A percentile compares a stretch with the other conserved stretches of the same genome.
Evolutionary conservation across 176 grass and related monocot species (phyloP).

Genomic region (Pharus latifolius): DNA sequence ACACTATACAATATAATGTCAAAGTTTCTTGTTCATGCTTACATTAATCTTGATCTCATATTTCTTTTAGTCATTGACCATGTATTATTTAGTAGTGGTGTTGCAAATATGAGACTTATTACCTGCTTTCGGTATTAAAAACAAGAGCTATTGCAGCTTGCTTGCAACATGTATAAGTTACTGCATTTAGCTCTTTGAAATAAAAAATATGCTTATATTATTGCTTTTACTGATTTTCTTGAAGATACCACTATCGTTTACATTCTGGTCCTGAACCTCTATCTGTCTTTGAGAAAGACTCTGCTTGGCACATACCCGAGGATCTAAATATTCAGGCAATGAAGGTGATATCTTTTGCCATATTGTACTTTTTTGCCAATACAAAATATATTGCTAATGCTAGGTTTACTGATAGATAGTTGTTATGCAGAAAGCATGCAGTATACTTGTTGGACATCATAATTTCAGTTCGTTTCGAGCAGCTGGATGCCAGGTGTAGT

Average conservation of each 20-base stretch:
- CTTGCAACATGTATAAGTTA: not conserved
- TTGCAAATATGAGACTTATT: not conserved
- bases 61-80: constrained; percentile 1
- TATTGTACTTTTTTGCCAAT: constrained; percentile 11
- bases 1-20: constrained; percentile 15
- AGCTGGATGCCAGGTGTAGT: constrained; percentile 77
- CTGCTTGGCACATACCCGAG: constrained; percentile 71
- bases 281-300: constrained; percentile 78
- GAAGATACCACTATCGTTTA: constrained; percentile 82
- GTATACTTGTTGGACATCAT: constrained; percentile 66
- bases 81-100: constrained; percentile 1
- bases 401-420: not conserved
- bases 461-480: constrained; percentile 99
- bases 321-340: constrained; percentile 68
- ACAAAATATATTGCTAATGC: not conserved
- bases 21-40: not conserved
- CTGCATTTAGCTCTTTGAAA: not conserved
- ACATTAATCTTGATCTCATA: constrained; percentile 8
- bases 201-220: constrained; percentile 9
- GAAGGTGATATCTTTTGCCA: constrained; percentile 37
- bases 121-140: not conserved
- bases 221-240: constrained; percentile 9
- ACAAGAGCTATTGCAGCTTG: not conserved
- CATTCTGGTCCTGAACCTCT: constrained; percentile 67
- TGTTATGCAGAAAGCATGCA: constrained; percentile 80